Base-by-base conservation (phyloP, 495 filamentous ascomycete genomes). In the Immersiella caudata region DNA sequence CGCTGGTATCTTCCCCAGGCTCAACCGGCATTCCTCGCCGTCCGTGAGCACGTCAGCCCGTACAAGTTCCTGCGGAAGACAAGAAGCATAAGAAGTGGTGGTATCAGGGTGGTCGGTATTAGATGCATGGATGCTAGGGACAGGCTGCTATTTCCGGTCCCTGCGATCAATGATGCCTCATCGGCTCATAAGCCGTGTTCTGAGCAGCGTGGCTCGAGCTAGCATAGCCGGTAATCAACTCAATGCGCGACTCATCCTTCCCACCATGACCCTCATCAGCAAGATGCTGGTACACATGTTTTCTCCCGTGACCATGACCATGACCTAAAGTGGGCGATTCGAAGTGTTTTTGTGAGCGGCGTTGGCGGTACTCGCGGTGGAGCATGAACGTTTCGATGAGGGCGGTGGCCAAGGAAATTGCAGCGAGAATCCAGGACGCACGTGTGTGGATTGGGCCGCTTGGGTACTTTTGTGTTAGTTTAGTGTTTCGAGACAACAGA, bases 151-250 rank as follows among this genome's bases (percentile, higher is more conserved):
- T n/a, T n/a, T n/a, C n/a, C n/a, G n/a, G n/a, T n/a, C n/a, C n/a
- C n/a, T n/a, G n/a, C n/a, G n/a, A n/a, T n/a, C n/a, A n/a, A n/a
- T n/a, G 27, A 55, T 64, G 62, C 50, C 62, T 64, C 62, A 64
- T 64, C 21, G 62, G 62, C 62, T 64, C 62, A 56, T 64, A 64
- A 16, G 62, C 62, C 50, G 62, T 54, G 49, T 14, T 25, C 50
- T 55, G n/a, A n/a, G n/a, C n/a, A n/a, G n/a, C n/a, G n/a, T n/a
- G n/a, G n/a, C 59, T 61, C 59, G 59, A 51, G 11, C 33, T 1
- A 21, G 60, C 25, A 4, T 58, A 22, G n/a, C n/a, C n/a, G n/a
- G n/a, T n/a, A 40, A 56, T 64, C 49, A 64, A 18, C 50, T 64
- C 62, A 16, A 64, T 33, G 3, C 36, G 62, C 11, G 22, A 27